phyloP scores from a whole-genome alignment of 2,329 filamentous ascomycete genomes.

The Neofusicoccum umdonicola region DNA sequence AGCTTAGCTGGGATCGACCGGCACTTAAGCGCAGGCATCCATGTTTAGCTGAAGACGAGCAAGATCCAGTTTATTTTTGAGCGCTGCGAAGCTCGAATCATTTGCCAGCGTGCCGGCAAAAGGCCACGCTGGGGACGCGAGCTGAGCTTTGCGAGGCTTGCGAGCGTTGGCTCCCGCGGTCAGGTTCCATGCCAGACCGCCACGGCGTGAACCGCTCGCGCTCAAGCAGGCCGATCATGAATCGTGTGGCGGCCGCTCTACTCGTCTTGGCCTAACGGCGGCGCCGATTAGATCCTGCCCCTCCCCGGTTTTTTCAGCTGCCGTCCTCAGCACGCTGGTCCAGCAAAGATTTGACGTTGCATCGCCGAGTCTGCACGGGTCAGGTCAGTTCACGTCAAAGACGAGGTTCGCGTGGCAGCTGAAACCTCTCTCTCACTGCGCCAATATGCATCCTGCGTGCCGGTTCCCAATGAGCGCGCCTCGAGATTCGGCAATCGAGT shows the following conservation, averaged over 20 bases:
- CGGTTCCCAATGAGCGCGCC: constrained; percentile 6
- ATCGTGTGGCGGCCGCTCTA: constrained; percentile 10
- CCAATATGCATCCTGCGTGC: neutral
- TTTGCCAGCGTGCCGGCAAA: neutral
- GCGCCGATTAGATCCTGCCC: constrained; percentile 8
- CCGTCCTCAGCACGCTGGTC: neutral
- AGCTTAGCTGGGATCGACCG: constrained; percentile 11
- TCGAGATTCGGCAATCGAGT: constrained; percentile 1
- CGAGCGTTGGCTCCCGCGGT: constrained; percentile 11
- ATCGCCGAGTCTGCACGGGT: constrained; percentile 1
- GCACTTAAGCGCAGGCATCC: constrained; percentile 4
- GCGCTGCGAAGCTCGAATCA: neutral
- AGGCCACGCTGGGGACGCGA: neutral
- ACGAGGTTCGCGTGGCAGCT: constrained; percentile 4
- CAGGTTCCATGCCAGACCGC: constrained; percentile 1
- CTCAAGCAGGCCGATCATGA: constrained; percentile 8
- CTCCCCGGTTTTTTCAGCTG: constrained; percentile 10
- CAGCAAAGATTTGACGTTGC: constrained; percentile 3
- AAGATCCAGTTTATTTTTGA: neutral
- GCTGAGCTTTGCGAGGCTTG: constrained; percentile 11
- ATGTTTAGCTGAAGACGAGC: neutral
- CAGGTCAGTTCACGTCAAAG: neutral
- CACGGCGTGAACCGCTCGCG: constrained; percentile 7
- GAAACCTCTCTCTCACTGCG: constrained; percentile 1
- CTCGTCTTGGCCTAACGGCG: constrained; percentile 6